Evolutionary conservation across 306 rosid genomes (phyloP), one percentile per base, ranked within the genome.

Genomic region (Dalbergia oliveri): DNA sequence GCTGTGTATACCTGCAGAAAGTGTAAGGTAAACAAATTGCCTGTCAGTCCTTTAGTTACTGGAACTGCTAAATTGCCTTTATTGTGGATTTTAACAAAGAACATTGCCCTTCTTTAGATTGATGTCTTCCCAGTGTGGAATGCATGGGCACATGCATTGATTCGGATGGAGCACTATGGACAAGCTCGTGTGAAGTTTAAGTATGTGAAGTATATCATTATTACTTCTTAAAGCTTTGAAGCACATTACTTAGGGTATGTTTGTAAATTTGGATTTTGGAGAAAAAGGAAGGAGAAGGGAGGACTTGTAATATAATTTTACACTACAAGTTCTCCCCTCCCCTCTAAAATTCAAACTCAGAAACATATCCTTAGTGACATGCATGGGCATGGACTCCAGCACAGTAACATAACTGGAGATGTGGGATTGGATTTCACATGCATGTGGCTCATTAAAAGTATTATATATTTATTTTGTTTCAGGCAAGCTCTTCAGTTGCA

Each of bases 161-260:
- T 94, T 85, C 99, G 94, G 85, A 94, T 90, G 97, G 99, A 94
- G 89, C 97, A 90, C 87, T 93, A 94, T 18, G 92, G 87, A 64
- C 97, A 94, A 86, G 99, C 99, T 83, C 99, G 97, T 62, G 99
- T 94, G 76, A 94, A 94, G 86, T 91, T 94, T 79, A 94, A 92
- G 99, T 94, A 90, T 62, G 94, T 83, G 58, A 72, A 56, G 44
- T 72, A 78, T 76, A 49, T 72, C 18, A 78, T 85, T 51, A 31
- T 26, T 19, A 37, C 44, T 62, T 51, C n/a, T 45, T 14, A 19
- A 51, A 71, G 71, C 53, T 66, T 57, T 21, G 23, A 63, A 43
- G 44, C 66, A 47, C 75, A 23, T 14, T 56, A 64, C 33, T 19
- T n/a, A n/a, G n/a, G n/a, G n/a, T 21, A 21, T 21, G 23, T 21